Evolutionary conservation across 2,329 filamentous ascomycete species (phyloP).

Genomic region (Metarhizium sp.): DNA sequence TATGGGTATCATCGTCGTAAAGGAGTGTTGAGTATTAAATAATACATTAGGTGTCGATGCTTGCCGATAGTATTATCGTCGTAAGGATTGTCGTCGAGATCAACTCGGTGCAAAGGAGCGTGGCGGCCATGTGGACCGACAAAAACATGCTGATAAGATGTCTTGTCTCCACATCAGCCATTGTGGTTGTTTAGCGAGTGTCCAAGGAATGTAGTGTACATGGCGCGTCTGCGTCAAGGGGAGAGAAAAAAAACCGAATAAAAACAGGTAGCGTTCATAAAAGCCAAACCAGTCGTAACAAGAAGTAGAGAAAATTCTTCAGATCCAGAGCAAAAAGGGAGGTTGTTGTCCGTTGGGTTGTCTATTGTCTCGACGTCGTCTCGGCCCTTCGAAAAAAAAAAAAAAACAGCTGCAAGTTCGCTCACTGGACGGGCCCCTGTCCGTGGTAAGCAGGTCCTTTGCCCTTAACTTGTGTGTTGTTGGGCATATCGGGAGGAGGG

Average conservation of each 20-base stretch:
- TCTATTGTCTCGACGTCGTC: not conserved
- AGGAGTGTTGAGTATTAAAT: constrained; percentile 24
- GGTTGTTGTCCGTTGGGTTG: constrained; percentile 6
- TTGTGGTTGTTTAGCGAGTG: constrained; percentile 20
- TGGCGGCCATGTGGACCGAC: not conserved
- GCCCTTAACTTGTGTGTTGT: constrained; percentile 14
- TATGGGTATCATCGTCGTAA: constrained; percentile 22
- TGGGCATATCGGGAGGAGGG: constrained; percentile 7
- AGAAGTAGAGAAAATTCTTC: not conserved
- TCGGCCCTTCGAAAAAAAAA: not conserved
- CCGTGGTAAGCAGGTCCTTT: constrained; percentile 16
- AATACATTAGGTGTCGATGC: constrained; percentile 19
- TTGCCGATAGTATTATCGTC: constrained; percentile 3
- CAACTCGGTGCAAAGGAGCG: constrained; percentile 14
- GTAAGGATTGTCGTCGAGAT: constrained; percentile 22
- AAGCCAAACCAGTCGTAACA: not conserved
- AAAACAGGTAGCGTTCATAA: constrained; percentile 2
- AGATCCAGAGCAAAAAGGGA: constrained; percentile 12
- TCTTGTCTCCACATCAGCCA: not conserved
- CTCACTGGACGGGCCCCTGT: not conserved
- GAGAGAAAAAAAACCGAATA: not conserved
- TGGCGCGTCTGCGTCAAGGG: constrained; percentile 21
- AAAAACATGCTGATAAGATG: not conserved
- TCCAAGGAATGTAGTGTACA: constrained; percentile 28
- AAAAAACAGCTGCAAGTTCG: not conserved